Evolutionary conservation across 2,329 filamentous ascomycete genomes (phyloP), one percentile per base, ranked within the genome.

Genomic region (Claviceps digitariae): DNA sequence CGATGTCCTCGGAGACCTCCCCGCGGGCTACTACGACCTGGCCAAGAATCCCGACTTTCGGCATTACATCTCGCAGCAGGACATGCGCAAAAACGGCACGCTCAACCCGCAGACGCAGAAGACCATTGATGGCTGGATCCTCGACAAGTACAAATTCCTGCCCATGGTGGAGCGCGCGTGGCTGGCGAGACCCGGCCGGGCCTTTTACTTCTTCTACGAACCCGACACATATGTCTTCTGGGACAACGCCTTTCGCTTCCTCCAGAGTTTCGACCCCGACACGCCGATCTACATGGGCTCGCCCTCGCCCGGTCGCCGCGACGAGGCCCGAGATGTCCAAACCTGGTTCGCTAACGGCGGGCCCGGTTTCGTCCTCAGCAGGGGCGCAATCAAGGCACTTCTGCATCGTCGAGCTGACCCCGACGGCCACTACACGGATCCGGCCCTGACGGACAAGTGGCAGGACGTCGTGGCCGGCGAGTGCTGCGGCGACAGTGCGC

Each of bases 101-200:
- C 59, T 70, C 48, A 62, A 61, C 52, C 63, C 57, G 52, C 61
- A 64, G 55, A 61, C 60, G 15, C 66, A 58, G 27, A 57, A 52
- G 63, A 67, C 54, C 27, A 66, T 66, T 56, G 66, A 63, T 43
- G 75, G 75, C 2, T 79, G 77, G 77, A 70, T 64, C 27, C 67
- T 79, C 47, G 77, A 80, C 63, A 76, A 76, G 60, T 80, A 73
- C 69, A 80, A 80, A 61, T 79, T 79, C 56, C 60, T 80, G 31
- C 74, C 77, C 43, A 76, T 78, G 71, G 66, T 80, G 4, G 73
- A 78, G 54, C 64, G 71, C 29, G 72, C 75, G 1, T 77, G 75
- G 64, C 63, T 67, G 29, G 62, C 66, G 52, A 74, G 72, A 34
- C 72, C 72, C 2, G 63, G 70, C n/a, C 72, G 72, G 47, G 67